Evolutionary conservation across 2,329 filamentous ascomycete genomes (phyloP), one percentile per base, ranked within the genome.

Genomic region (Blastomyces parvus): DNA sequence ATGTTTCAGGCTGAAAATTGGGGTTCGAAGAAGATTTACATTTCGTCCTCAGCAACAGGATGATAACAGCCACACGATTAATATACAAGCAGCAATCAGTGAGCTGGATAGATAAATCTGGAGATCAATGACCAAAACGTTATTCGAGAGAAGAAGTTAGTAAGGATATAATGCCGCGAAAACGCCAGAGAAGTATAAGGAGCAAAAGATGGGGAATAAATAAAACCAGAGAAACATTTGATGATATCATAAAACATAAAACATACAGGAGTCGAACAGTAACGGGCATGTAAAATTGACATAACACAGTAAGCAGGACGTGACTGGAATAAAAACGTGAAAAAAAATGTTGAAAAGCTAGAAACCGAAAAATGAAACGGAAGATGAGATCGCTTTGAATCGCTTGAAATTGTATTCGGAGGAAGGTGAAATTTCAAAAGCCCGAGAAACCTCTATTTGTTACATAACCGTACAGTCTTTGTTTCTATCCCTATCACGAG

Each of bases 401-500:
- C n/a, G n/a, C 9, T 19, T 56, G 42, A 38, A 59, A 59, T 8
- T 11, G 19, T 2, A n/a, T 59, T 11, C 17, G 2, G 9, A 40
- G 48, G 56, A 30, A 44, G 8, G 22, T 44, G 38, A 48, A 59
- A 38, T 17, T 59, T 17, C 6, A 59, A 42, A n/a, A 30, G 22
- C 38, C 38, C 6, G 36, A 19, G 6, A 59, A 13, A 2, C 2
- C 36, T 33, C 13, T 59, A 25, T 30, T 40, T 33, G n/a, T 73
- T 68, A 79, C 77, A 79, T 79, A 62, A 79, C 69, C 60, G 77
- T 70, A 64, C 77, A 79, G 61, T 78, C 77, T 66, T 76, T 78
- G 64, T 73, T 75, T 63, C 76, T 75, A 63, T 74, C 71, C 1
- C 69, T 68, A 59, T 72, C 68, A 52, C 67, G 60, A 42, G 36